Base-by-base conservation (phyloP, 139 green algal species). In the Haematococcus sp. region DNA sequence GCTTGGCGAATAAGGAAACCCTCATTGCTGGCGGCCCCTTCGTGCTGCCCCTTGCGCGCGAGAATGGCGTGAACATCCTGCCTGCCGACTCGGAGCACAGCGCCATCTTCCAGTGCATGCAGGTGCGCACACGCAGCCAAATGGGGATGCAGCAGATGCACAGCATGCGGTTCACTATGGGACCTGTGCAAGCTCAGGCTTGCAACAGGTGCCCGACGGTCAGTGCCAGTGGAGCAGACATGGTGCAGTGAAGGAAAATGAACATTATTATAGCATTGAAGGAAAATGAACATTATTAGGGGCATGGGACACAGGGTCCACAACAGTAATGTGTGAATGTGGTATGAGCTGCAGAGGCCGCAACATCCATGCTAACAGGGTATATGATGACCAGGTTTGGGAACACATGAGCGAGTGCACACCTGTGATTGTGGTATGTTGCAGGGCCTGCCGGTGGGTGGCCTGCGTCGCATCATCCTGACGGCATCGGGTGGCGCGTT, bases 1-100 rank as follows among this genome's bases (percentile, higher is more conserved):
- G 93, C 85, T 83, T 99, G 61, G 96, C 96, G 54, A 99, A 99
- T 90, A 99, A 99, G 89, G 95, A 98, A 83, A 98, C 95, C 16
- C 89, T 98, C 31, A 98, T 98, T 64, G 95, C 95, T 33, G 95
- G 93, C 35, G 96, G 92, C 1, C 93, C 93, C 11, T 93, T 92
- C 80, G 90, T 99, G 68, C 87, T 99, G 76, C 96, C 96, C 1
- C 84, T 98, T 54, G 94, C 95, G 1, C 61, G 86, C 60, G 88
- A 98, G 89, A 88, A 98, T 74, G 90, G 88, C 59, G 90, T 97
- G 25, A 85, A 95, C 61, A 98, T 98, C 80, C 85, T 99, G 74
- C 95, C 94, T n/a, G 94, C 94, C 4, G 96, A 99, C 82, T 95
- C 86, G 7, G 96, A 99, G 87, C 96, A 99, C 88, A 93, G 82